Evolutionary conservation across 2,329 filamentous ascomycete genomes (phyloP), one percentile per base, ranked within the genome.

Genomic region (Alternaria ventricosa): DNA sequence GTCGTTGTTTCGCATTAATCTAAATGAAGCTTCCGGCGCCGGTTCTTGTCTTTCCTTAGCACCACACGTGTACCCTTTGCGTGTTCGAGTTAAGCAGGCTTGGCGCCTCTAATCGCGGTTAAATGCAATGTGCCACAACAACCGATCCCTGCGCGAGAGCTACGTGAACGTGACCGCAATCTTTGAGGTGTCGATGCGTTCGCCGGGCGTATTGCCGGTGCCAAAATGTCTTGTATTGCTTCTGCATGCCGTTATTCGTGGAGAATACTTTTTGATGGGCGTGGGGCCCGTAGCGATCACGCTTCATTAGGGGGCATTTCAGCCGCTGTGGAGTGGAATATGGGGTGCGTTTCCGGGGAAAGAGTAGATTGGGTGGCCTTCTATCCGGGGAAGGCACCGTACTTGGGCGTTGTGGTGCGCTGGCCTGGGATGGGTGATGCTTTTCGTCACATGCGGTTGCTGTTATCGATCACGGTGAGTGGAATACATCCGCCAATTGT

Each of bases 21-120:
- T 71, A 65, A 44, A 54, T 51, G 61, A 67, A 70, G 66, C 67
- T 68, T 68, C 61, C 67, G 56, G 63, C 61, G 63, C 57, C 61
- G 50, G 58, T 57, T 61, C 67, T 69, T 70, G 61, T 63, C 60
- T 44, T 46, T 46, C n/a, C 44, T 66, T 61, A 55, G 54, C 54
- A 47, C 25, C 20, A 15, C 15, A 28, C 46, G 47, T 51, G 47
- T 28, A 28, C 23, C 47, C 15, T 47, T 28, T 23, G 54, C 23
- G 55, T n/a, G 25, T 27, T 15, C n/a, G 12, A n/a, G 7, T 46
- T 28, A 23, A 25, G 27, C 50, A 20, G 22, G 25, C 46, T 55
- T 55, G 55, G 50, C 53, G 44, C 18, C 27, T 47, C 41, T 45
- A 55, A 43, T 54, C 25, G 54, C 44, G 62, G 54, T 53, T 60